Conservation (phyloP, 805 yeast species). For the Pichia exigua region DNA sequence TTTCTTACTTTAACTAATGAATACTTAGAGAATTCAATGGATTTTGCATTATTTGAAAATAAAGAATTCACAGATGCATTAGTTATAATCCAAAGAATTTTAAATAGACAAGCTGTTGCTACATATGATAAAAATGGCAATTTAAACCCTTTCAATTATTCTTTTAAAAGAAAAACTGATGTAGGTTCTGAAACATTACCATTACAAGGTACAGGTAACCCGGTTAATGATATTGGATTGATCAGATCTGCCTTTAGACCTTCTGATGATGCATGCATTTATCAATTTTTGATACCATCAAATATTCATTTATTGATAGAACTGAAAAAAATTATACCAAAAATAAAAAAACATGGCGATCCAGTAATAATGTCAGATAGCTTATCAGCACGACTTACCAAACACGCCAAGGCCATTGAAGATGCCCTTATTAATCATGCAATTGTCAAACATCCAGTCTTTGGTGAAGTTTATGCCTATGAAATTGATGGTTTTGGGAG, state of each 20-base stretch:
- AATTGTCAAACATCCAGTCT: conserved; percentile 55
- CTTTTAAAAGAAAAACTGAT: conserved; percentile 66
- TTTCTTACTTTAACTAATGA: conserved; percentile 70
- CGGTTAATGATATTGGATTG: conserved; percentile 68
- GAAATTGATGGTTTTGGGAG: conserved; percentile 88
- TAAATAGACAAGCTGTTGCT: conserved; percentile 54
- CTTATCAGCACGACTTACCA: conserved; percentile 23
- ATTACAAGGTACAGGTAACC: conserved; percentile 74
- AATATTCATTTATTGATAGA: conserved; percentile 71
- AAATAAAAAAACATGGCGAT: conserved; percentile 16
- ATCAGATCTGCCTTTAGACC: conserved; percentile 83
- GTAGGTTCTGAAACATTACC: conserved; percentile 78
- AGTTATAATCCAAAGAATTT: conserved; percentile 40
- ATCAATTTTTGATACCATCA: conserved; percentile 78
- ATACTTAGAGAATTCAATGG: conserved; percentile 50
- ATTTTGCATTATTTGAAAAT: conserved; percentile 38
- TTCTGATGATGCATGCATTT: conserved; percentile 78
- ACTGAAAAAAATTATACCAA: conserved; percentile 31
- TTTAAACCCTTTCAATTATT: conserved; percentile 44
- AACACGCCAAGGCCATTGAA: conserved; percentile 43
- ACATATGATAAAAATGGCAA: conserved; percentile 48
- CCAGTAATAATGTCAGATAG: conserved; percentile 9
- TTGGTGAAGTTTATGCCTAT: conserved; percentile 76
- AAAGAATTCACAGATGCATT: conserved; percentile 53
- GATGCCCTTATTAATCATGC: conserved; percentile 38